Percentiles rank a stretch among this genome's conserved stretches.
Conservation (phyloP, 345 rosid genomes). For the Clarkia xantiana region DNA sequence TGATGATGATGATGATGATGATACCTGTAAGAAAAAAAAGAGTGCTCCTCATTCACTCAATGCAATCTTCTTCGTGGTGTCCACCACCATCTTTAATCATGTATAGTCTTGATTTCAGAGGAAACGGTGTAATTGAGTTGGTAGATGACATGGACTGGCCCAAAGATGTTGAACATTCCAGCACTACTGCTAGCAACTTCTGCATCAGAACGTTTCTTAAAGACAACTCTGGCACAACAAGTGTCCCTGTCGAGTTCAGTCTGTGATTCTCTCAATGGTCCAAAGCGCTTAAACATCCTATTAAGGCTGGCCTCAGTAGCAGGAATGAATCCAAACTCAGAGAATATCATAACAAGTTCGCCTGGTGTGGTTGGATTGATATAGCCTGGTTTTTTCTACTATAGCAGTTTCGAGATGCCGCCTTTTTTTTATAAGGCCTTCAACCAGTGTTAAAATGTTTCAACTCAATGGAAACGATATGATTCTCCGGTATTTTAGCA, state of each 20-base stretch:
- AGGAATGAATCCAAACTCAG: constrained; percentile 51
- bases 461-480: constrained; percentile 34
- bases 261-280: constrained; percentile 58
- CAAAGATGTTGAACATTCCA: constrained; percentile 59
- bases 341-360: too few relatives aligned
- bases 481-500: constrained; percentile 29
- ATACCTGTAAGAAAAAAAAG: too few relatives aligned
- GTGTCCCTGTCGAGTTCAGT: constrained; percentile 64
- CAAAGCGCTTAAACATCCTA: constrained; percentile 76
- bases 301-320: constrained; percentile 29
- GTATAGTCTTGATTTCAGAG: constrained; percentile 30
- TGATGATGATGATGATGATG: too few relatives aligned
- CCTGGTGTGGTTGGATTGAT: too few relatives aligned
- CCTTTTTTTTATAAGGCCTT: constrained; percentile 38
- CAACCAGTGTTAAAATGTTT: constrained; percentile 42
- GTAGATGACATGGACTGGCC: constrained; percentile 45
- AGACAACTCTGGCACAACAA: constrained; percentile 72
- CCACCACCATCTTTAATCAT: constrained; percentile 11
- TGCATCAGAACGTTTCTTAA: constrained; percentile 57
- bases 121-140: constrained; percentile 53
- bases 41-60: too few relatives aligned
- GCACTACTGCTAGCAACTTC: constrained; percentile 68
- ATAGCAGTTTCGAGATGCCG: constrained; percentile 43
- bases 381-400: constrained; percentile 23
- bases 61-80: too few relatives aligned